A percentile compares a stretch with the other conserved stretches of the same genome.
Evolutionary conservation across 2,329 filamentous ascomycete genomes (phyloP).

Genomic region (Mariannaea sp.): DNA sequence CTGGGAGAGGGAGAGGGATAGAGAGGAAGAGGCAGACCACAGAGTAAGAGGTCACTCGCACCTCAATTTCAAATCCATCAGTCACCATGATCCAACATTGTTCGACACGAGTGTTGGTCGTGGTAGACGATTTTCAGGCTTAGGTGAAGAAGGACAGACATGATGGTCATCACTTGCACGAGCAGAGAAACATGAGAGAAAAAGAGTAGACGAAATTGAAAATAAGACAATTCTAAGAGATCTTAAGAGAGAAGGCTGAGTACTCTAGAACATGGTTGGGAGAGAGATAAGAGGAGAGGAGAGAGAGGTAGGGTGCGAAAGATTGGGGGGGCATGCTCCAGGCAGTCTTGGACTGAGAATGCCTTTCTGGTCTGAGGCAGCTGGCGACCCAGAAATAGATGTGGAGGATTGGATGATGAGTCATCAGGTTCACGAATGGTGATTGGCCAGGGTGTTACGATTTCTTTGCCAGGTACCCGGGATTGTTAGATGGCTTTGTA

Average conservation of each 20-base stretch:
- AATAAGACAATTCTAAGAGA: too few relatives aligned
- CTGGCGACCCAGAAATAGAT: slow-evolving; percentile 13
- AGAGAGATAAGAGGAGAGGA: not conserved
- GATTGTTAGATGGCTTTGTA: too few relatives aligned
- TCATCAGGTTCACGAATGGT: slow-evolving; percentile 9
- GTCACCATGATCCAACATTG: not conserved
- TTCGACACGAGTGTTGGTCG: not conserved
- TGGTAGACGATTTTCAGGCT: slow-evolving; percentile 3
- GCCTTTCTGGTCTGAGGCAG: slow-evolving; percentile 14
- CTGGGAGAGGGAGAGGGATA: not conserved
- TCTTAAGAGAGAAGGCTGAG: too few relatives aligned
- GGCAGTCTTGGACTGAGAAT: slow-evolving; percentile 4
- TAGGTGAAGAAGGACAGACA: not conserved
- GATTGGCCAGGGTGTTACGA: not conserved
- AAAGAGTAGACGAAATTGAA: not conserved
- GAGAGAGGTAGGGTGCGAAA: slow-evolving; percentile 1
- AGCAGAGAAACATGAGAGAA: not conserved
- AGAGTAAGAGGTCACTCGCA: slow-evolving; percentile 22
- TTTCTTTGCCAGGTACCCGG: too few relatives aligned
- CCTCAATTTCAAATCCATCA: not conserved
- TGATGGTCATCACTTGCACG: not conserved
- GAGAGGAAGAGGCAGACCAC: too few relatives aligned
- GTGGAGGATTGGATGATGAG: too few relatives aligned
- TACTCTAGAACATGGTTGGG: too few relatives aligned
- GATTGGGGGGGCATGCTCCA: slow-evolving; percentile 13